Evolutionary conservation across 1,284 basidiomycete genomes (phyloP).

Genomic region (Trichosporon sp.): DNA sequence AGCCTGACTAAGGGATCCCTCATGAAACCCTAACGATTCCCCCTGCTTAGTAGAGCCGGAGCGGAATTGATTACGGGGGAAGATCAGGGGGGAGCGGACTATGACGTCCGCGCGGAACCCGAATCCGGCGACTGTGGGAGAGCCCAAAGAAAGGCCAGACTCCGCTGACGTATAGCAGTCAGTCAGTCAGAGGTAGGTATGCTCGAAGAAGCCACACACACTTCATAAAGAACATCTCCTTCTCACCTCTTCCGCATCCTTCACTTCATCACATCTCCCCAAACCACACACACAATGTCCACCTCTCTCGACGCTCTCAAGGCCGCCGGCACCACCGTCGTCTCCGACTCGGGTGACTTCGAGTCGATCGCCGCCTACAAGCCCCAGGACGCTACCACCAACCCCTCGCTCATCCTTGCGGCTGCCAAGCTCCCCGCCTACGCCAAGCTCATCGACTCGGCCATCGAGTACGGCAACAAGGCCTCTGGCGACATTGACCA

Average conservation of each 20-base stretch:
- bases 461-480: conserved; percentile 73
- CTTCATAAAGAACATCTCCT: too few species aligned
- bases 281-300: conserved; percentile 10
- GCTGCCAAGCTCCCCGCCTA: conserved; percentile 88
- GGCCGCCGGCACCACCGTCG: conserved; percentile 79
- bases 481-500: conserved; percentile 56
- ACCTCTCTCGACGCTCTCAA: conserved; percentile 25
- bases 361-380: conserved; percentile 77
- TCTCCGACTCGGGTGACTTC: conserved; percentile 77
- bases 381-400: conserved; percentile 90
- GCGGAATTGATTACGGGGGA: too few species aligned
- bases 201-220: too few species aligned
- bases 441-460: conserved; percentile 72
- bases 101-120: not conserved
- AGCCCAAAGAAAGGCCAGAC: too few species aligned
- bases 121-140: too few species aligned
- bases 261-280: not conserved
- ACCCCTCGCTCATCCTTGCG: conserved; percentile 80
- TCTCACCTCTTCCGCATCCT: not conserved
- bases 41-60: too few species aligned
- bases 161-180: not conserved
- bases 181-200: too few species aligned
- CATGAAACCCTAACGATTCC: too few species aligned
- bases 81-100: not conserved
- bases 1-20: too few species aligned